Percentiles rank a stretch among this genome's conserved stretches.
These are phyloP conservation scores for Boletus pseudo-olivaceus DNA, from an alignment of 768 basidiomycete genomes.

Conservation along the genomic window DNA sequence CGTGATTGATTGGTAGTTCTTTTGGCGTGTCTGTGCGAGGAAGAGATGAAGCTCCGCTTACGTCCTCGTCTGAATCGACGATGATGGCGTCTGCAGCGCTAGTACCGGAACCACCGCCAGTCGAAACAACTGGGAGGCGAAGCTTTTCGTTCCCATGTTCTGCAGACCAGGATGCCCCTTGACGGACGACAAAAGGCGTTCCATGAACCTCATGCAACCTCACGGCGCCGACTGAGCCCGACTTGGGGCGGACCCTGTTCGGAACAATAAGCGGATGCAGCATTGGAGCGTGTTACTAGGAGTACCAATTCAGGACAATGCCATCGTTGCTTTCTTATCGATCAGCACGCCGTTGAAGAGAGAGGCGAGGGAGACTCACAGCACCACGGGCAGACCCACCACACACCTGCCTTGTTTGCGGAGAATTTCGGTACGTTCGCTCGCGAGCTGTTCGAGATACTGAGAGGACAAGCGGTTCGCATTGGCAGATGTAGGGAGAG, in stretches of 20 bases:
- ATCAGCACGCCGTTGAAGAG: constrained; percentile 4
- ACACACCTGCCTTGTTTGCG: constrained; percentile 20
- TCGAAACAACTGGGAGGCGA: background rate
- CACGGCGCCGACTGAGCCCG: background rate
- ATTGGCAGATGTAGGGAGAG: constrained; percentile 8
- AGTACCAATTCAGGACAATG: constrained; percentile 30
- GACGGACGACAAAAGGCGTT: background rate
- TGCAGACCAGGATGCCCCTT: background rate
- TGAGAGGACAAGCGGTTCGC: constrained; percentile 7
- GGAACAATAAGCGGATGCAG: constrained; percentile 7
- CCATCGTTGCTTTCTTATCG: constrained; percentile 23
- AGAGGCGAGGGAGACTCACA: constrained; percentile 18
- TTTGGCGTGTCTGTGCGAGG: background rate
- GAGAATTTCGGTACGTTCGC: constrained; percentile 19
- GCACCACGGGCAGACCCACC: constrained; percentile 22
- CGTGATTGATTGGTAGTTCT: background rate
- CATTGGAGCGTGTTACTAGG: background rate
- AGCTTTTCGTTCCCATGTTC: background rate
- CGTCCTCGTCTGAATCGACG: constrained; percentile 21
- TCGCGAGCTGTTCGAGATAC: constrained; percentile 12
- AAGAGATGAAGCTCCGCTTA: background rate
- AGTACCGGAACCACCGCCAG: constrained; percentile 5
- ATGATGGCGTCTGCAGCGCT: constrained; percentile 20
- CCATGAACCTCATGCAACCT: background rate
- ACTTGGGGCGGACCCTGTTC: constrained; percentile 15